These are phyloP conservation scores for Terfezia claveryi DNA, from an alignment of 495 filamentous ascomycete species.

Conservation along the genomic window DNA sequence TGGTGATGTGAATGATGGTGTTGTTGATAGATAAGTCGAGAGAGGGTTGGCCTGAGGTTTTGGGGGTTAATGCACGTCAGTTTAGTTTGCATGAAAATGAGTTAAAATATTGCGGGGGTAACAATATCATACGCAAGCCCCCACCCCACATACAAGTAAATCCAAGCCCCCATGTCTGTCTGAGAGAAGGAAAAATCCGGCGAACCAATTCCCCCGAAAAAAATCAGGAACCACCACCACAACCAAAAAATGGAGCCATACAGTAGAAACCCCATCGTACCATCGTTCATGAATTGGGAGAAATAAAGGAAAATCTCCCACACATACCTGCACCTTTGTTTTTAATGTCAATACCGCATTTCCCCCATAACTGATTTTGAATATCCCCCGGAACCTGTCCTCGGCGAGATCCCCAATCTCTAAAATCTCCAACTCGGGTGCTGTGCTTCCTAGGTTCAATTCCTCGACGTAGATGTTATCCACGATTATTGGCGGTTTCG, in stretches of 20 bases:
- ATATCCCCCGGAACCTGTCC: conserved; percentile 86
- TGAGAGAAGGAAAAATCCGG: not conserved
- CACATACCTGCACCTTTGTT: conserved; percentile 60
- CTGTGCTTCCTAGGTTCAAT: conserved; percentile 74
- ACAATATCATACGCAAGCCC: not conserved
- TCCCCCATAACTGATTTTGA: conserved; percentile 90
- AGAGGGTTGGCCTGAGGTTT: conserved; percentile 55
- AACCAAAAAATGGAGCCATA: not conserved
- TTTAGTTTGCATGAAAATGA: not conserved
- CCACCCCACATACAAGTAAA: not conserved
- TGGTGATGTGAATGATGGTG: conserved; percentile 78
- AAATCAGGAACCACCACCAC: not conserved
- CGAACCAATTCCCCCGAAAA: not conserved
- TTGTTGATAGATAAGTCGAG: conserved; percentile 73
- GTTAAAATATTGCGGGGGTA: not conserved
- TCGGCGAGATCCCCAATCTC: conserved; percentile 92
- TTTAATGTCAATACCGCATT: conserved; percentile 82
- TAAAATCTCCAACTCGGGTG: conserved; percentile 78
- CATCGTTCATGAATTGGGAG: not conserved
- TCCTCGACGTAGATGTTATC: conserved; percentile 95
- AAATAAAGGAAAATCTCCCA: not conserved
- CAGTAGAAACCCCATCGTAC: not conserved
- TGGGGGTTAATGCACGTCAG: not conserved
- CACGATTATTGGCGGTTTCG: conserved; percentile 92
- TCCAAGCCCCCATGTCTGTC: not conserved